A percentile compares a stretch with the other conserved stretches of the same genome.
Conservation (phyloP, 306 rosid genomes). For the Senna siamea region DNA sequence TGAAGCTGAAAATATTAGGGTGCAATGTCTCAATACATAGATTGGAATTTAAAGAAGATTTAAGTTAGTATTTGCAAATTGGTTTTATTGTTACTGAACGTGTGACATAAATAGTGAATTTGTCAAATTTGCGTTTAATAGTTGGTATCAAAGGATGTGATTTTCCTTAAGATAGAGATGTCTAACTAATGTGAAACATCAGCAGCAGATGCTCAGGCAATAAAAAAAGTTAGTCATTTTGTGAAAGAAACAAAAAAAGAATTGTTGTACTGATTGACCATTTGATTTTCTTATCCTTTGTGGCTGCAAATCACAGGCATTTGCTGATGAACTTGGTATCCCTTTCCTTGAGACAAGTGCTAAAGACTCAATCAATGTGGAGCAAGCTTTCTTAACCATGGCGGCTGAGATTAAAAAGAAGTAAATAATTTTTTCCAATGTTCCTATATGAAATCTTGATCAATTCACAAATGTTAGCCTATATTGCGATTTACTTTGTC, state of each 20-base stretch:
- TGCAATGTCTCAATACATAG: slow-evolving; percentile 17
- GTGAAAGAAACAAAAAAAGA: background rate
- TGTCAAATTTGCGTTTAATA: background rate
- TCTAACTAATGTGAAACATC: background rate
- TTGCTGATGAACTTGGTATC: slow-evolving; percentile 93
- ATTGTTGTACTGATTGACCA: background rate
- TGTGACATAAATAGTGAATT: background rate
- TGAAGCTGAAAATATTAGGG: background rate
- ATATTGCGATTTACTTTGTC: background rate
- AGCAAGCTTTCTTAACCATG: slow-evolving; percentile 98
- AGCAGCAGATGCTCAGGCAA: slow-evolving; percentile 1
- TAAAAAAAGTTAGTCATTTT: background rate
- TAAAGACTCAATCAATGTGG: slow-evolving; percentile 93
- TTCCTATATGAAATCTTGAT: slow-evolving; percentile 24
- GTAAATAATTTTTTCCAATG: slow-evolving; percentile 52
- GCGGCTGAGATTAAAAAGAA: slow-evolving; percentile 92
- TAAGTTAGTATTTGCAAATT: background rate
- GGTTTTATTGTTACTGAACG: slow-evolving; percentile 16
- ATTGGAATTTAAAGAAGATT: slow-evolving; percentile 1
- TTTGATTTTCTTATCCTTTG: slow-evolving; percentile 18
- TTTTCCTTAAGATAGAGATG: background rate
- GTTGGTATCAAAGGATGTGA: slow-evolving; percentile 1
- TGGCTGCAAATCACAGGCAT: slow-evolving; percentile 62
- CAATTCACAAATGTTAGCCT: background rate
- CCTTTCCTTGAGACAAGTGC: slow-evolving; percentile 99